Evolutionary conservation across 179 eudicot genomes (phyloP), one percentile per base, ranked within the genome.

Genomic region (Dionaea muscipula): DNA sequence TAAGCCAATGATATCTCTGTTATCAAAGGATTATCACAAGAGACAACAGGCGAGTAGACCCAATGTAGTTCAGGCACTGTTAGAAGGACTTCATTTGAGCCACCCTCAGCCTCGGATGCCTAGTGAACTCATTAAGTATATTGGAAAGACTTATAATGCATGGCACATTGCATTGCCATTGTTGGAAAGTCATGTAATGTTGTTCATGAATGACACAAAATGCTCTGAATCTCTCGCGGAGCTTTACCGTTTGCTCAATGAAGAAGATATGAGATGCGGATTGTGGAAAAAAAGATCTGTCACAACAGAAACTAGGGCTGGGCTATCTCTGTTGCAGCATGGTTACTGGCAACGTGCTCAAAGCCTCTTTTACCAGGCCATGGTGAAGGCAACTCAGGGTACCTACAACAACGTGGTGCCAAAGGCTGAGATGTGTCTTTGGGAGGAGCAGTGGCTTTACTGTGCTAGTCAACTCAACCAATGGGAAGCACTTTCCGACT

Each of bases 81-180:
- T 93, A 48, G 99, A 93, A 83, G 99, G 96, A 55, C 94, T 93
- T 60, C 95, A 93, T 68, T 70, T 93, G 73, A 93, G 99, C 81
- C 95, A 93, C 62, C 96, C 99, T 48, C 96, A 93, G 71, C 99
- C 99, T 58, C 85, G 94, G 44, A 89, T 93, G 90, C 96, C 99
- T 66, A 88, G 99, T 70, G 94, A 93, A 62, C 85, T 93, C 47
- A 93, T 93, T 39, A 89, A 89, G 60, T 93, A 85, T 73, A 93
- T 93, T 61, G 99, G 96, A n/a, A 93, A 89, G 78, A 89, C 95
- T 9, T 89, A 88, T 65, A 93, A 93, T 75, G 99, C 99, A 36
- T 93, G 99, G 99, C 96, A 89, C 73, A 93, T 82, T 66, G 93
- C 99, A 43, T 66, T 89, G 65, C 82, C 86, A 56, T 75, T 93